Conservation (phyloP, 495 filamentous ascomycete genomes). For the Tuber magnatum region DNA sequence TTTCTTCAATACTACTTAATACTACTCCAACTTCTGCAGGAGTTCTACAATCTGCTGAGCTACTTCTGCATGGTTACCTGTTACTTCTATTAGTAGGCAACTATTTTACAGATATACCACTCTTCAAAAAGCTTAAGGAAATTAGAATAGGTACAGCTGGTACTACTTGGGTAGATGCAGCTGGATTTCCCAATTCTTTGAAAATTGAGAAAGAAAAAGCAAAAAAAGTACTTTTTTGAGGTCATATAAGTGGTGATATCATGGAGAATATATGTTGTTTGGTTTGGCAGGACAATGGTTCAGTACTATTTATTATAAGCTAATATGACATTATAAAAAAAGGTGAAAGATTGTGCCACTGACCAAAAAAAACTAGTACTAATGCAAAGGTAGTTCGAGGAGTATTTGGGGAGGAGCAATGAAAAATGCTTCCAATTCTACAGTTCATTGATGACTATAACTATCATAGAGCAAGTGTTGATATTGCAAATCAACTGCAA, state of each 20-base stretch:
- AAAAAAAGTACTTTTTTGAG: background rate
- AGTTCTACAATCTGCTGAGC: slow-evolving; percentile 2
- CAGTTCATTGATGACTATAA: background rate
- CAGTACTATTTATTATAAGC: slow-evolving; percentile 2
- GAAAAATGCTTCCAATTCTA: background rate
- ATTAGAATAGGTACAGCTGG: slow-evolving; percentile 1
- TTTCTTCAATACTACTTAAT: too few species aligned
- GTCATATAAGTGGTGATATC: background rate
- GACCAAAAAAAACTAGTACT: too few species aligned
- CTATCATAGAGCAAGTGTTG: background rate
- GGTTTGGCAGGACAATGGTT: background rate
- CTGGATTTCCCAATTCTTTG: slow-evolving; percentile 4
- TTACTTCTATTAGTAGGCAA: slow-evolving; percentile 10
- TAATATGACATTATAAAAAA: background rate
- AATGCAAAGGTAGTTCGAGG: too few species aligned
- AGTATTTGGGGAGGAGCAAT: background rate
- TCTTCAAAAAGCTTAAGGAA: background rate
- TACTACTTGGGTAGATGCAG: background rate
- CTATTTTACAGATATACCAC: slow-evolving; percentile 7
- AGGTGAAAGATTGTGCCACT: background rate
- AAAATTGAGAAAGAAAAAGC: background rate
- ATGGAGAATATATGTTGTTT: background rate
- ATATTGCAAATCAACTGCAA: background rate
- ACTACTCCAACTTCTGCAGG: background rate
- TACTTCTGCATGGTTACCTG: background rate